These are phyloP conservation scores for Orobanche coerulescens DNA, from an alignment of 257 asterid species.

Conservation along the genomic window DNA sequence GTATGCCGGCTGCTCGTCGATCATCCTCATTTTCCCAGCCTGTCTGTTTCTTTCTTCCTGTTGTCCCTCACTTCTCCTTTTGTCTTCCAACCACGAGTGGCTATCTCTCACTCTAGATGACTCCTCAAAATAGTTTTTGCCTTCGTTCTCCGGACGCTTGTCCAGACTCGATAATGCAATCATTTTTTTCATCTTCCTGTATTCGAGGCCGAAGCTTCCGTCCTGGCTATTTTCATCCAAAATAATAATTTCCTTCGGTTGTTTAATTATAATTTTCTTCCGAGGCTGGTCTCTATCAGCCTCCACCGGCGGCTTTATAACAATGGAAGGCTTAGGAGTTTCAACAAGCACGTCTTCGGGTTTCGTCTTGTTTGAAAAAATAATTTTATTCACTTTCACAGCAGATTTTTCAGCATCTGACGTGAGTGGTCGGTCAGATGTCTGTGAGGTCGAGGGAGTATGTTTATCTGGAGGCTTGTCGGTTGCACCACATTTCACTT, in stretches of 20 bases:
- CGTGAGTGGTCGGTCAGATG: constrained; percentile 56
- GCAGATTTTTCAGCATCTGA: constrained; percentile 61
- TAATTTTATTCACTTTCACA: constrained; percentile 68
- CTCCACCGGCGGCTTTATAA: constrained; percentile 76
- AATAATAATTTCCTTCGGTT: constrained; percentile 62
- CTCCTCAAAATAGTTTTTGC: constrained; percentile 41
- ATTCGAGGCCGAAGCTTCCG: constrained; percentile 66
- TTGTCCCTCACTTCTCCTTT: constrained; percentile 48
- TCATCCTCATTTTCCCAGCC: constrained; percentile 44
- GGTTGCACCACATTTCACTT: constrained; percentile 72
- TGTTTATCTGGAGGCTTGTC: constrained; percentile 67
- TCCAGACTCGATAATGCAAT: constrained; percentile 63
- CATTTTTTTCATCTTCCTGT: constrained; percentile 76
- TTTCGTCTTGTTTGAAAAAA: constrained; percentile 64
- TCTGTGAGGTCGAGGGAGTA: constrained; percentile 65
- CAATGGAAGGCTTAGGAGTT: constrained; percentile 56
- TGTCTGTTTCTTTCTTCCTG: constrained; percentile 54
- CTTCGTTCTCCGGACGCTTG: constrained; percentile 38
- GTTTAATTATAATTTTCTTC: constrained; percentile 68
- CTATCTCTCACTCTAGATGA: constrained; percentile 50
- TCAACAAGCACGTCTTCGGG: constrained; percentile 60
- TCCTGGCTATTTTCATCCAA: constrained; percentile 80
- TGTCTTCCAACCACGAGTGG: constrained; percentile 55
- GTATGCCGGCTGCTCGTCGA: constrained; percentile 55
- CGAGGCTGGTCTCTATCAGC: constrained; percentile 63